Percentiles rank a stretch among this genome's conserved stretches.
phyloP scores from a whole-genome alignment of 768 basidiomycete genomes.

The Amanita muscaria region DNA sequence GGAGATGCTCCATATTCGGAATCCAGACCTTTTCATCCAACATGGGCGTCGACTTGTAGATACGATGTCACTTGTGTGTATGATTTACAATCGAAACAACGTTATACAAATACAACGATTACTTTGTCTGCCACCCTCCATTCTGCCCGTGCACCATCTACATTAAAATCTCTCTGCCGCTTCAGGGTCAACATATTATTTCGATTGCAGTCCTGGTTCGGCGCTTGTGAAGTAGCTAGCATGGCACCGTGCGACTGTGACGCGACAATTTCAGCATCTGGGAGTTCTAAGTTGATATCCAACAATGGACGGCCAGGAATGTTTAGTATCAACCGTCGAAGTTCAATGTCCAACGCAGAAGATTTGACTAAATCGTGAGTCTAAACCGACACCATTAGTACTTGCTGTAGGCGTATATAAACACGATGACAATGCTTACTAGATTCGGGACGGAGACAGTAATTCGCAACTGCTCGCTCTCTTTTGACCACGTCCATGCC shows the following conservation, averaged over 20 bases:
- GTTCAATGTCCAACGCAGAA: constrained; percentile 59
- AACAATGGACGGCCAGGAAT: constrained; percentile 40
- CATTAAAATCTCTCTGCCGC: constrained; percentile 47
- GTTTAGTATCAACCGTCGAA: constrained; percentile 44
- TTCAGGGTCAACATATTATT: constrained; percentile 40
- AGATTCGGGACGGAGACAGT: constrained; percentile 45
- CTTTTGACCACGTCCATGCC: constrained; percentile 47
- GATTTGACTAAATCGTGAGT: constrained; percentile 34
- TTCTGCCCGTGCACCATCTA: constrained; percentile 55
- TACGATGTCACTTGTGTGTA: too few relatives aligned
- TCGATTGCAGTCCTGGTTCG: constrained; percentile 1
- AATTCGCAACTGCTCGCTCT: constrained; percentile 34
- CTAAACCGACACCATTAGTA: constrained; percentile 22
- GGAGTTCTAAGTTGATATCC: constrained; percentile 47
- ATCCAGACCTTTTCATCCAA: too few relatives aligned
- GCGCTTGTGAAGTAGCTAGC: neutral
- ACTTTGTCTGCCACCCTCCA: constrained; percentile 52
- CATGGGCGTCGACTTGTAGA: too few relatives aligned
- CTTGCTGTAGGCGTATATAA: neutral
- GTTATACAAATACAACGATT: constrained; percentile 36
- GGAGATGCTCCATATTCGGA: too few relatives aligned
- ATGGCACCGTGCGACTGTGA: constrained; percentile 4
- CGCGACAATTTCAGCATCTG: constrained; percentile 46
- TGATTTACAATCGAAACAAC: too few relatives aligned
- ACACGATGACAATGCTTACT: constrained; percentile 46